A percentile compares a stretch with the other conserved stretches of the same genome.
These are phyloP conservation scores for Capsicum rhomboideum DNA, from an alignment of 257 asterid genomes.

Conservation along the genomic window DNA sequence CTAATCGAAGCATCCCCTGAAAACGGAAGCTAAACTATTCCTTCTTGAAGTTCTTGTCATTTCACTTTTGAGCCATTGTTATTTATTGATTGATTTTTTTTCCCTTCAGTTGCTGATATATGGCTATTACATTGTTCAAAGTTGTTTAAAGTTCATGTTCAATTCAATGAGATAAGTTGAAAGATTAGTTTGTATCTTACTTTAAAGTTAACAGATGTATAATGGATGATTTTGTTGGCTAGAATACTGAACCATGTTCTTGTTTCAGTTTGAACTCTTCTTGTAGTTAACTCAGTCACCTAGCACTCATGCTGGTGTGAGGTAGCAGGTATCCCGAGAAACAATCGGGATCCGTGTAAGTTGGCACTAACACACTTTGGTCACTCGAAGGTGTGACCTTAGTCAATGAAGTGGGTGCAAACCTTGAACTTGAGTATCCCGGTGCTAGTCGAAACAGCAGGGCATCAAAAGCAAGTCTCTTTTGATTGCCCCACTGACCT, in stretches of 20 bases:
- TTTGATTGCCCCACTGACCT: too few species aligned
- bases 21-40: slow-evolving; percentile 21
- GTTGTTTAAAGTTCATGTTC: not conserved
- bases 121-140: not conserved
- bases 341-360: not conserved
- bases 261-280: not conserved
- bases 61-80: not conserved
- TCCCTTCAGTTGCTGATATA: not conserved
- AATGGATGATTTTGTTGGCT: not conserved
- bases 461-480: too few species aligned
- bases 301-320: not conserved
- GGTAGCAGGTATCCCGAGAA: not conserved
- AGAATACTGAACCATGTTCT: not conserved
- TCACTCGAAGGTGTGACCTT: not conserved
- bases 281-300: not conserved
- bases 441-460: too few species aligned
- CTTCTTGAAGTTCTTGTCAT: not conserved
- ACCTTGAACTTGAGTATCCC: too few species aligned
- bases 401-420: not conserved
- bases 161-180: not conserved
- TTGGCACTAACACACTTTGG: not conserved
- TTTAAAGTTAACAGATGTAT: not conserved
- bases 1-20: slow-evolving; percentile 50
- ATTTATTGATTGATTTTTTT: slow-evolving; percentile 1
- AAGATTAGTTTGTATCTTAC: not conserved